Base-by-base conservation (phyloP, 208 protist genomes). In the Trypanosomatidae sp. region DNA sequence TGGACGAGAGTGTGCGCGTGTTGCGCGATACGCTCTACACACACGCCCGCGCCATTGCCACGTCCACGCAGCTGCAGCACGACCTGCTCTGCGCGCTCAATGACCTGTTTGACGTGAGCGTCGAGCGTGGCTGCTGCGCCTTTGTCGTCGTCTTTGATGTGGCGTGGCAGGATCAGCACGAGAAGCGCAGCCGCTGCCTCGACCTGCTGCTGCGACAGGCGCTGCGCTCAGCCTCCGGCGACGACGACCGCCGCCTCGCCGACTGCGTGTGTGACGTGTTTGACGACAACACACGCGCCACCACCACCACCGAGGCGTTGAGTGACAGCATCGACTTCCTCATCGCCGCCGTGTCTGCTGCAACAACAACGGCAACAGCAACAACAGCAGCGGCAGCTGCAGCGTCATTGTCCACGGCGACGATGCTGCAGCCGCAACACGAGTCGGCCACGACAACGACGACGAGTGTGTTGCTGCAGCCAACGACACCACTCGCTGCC, bases 61-160 rank as follows among this genome's bases (percentile, higher is more conserved):
- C 61, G 18, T 71, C 58, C 46, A 71, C 81, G 19, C 33, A 40
- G 3, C 48, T 92, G 8, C 66, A 87, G 30, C 56, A 60, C 13
- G 63, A 66, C 13, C 40, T 92, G n/a, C 67, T 88, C 16, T 23
- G 52, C 13, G 56, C 82, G 30, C 57, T 92, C 3, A 56, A 66
- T n/a, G 47, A 76, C 16, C 71, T 72, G 8, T 88, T 92, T 52
- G 30, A 54, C 13, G 39, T 51, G 23, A 86, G 74, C 8, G 56
- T 74, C 10, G 56, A 73, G 11, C 84, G 70, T 26, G 83, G 83
- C n/a, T 72, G 74, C 52, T 56, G 66, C 20, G 66, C 73, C 0
- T 79, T 88, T 18, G 59, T 66, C 16, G 78, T 88, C 6, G 67
- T 86, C 5, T 88, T 88, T 53, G 83, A 92, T 43, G 45, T 88